phyloP scores from a whole-genome alignment of 176 grass and related monocot genomes.

The Triticum urartu region DNA sequence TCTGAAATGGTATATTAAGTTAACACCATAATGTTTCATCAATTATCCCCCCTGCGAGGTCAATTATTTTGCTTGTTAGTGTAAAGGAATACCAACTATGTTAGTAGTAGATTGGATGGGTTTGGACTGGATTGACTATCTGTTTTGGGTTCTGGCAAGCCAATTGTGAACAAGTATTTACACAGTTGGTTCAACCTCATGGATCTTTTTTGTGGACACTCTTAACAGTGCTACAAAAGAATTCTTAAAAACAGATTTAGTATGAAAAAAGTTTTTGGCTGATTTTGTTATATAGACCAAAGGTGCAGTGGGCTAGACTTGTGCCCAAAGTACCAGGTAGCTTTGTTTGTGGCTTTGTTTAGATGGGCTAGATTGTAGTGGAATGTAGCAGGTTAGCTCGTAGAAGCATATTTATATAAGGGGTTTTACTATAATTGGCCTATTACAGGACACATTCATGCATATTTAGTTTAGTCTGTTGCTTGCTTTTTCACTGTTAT shows the following conservation, averaged over 20 bases:
- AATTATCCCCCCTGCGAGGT: neutral
- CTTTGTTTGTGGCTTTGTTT: too few relatives aligned
- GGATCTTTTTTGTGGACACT: neutral
- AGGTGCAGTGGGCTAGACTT: too few relatives aligned
- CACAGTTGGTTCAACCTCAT: neutral
- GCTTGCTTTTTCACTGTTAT: too few relatives aligned
- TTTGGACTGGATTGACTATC: neutral
- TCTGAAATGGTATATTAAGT: neutral
- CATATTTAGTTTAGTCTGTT: too few relatives aligned
- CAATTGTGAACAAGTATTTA: neutral
- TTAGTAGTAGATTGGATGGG: neutral
- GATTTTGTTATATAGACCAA: neutral
- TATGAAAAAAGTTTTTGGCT: neutral
- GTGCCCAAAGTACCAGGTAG: too few relatives aligned
- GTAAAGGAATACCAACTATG: neutral
- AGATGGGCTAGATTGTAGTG: too few relatives aligned
- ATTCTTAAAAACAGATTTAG: neutral
- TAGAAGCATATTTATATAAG: too few relatives aligned
- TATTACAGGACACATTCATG: too few relatives aligned
- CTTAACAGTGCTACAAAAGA: neutral
- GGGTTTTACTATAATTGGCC: too few relatives aligned
- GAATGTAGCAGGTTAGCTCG: too few relatives aligned
- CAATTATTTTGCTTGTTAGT: neutral
- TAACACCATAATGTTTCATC: neutral
- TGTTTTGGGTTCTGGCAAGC: neutral